A percentile compares a stretch with the other conserved stretches of the same genome.
phyloP scores from a whole-genome alignment of 1,139 yeast species.

The Geotrichum europaeum region DNA sequence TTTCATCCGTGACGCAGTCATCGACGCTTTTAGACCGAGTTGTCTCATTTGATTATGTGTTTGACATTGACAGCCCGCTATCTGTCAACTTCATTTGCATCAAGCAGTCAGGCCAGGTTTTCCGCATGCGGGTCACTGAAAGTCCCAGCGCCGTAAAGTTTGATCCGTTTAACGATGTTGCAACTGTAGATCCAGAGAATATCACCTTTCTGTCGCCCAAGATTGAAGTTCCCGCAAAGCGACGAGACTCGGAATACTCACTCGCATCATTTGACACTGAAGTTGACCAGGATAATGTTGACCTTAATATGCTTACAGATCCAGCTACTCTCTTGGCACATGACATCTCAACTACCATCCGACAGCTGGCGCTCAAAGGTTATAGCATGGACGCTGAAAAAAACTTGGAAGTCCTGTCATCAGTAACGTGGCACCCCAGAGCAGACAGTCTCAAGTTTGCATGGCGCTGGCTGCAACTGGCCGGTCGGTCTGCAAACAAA shows the following conservation, averaged over 20 bases:
- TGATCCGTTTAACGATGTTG: constrained; percentile 65
- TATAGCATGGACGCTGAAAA: constrained; percentile 65
- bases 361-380: constrained; percentile 64
- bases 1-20: constrained; percentile 68
- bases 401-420: constrained; percentile 58
- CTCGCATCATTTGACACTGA: constrained; percentile 29
- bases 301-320: constrained; percentile 13
- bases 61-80: constrained; percentile 41
- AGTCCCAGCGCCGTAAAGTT: constrained; percentile 59
- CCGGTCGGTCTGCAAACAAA: constrained; percentile 58
- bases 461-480: constrained; percentile 85
- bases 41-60: constrained; percentile 76
- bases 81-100: constrained; percentile 69
- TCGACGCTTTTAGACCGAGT: constrained; percentile 76
- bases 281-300: constrained; percentile 30
- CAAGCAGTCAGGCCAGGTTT: constrained; percentile 84
- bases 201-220: constrained; percentile 27
- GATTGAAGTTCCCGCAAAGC: neutral
- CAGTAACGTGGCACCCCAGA: constrained; percentile 21
- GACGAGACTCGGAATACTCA: constrained; percentile 5
- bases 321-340: constrained; percentile 26
- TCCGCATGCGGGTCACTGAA: constrained; percentile 69
- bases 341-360: constrained; percentile 43
- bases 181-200: constrained; percentile 62
- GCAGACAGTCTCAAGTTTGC: constrained; percentile 60